phyloP scores from a whole-genome alignment of 371 early-diverging fungal genomes.

The Zancudomyces culisetae region DNA sequence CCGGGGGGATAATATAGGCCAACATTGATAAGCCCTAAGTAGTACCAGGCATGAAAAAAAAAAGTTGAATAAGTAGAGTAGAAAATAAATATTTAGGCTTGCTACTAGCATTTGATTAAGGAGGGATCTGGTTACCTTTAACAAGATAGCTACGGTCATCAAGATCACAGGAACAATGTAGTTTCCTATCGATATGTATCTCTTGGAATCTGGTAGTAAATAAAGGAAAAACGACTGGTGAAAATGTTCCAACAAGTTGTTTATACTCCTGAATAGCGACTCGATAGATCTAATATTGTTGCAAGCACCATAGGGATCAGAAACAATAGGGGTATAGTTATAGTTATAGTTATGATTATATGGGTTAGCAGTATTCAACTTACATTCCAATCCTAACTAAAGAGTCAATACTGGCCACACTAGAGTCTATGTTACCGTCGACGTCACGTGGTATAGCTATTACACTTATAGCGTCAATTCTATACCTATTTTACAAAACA shows the following conservation, averaged over 20 bases:
- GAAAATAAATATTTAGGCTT: conserved; percentile 20
- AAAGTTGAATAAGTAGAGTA: conserved; percentile 6
- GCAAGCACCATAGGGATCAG: neutral
- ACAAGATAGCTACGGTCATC: conserved; percentile 36
- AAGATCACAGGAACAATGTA: conserved; percentile 70
- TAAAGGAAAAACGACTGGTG: conserved; percentile 95
- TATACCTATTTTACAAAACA: conserved; percentile 40
- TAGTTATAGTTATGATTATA: neutral
- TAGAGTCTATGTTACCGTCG: neutral
- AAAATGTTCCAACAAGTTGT: conserved; percentile 82
- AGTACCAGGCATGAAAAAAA: conserved; percentile 7
- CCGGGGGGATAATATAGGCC: conserved; percentile 7
- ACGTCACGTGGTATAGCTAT: conserved; percentile 24
- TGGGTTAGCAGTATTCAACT: neutral
- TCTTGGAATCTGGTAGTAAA: conserved; percentile 47
- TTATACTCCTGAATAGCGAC: conserved; percentile 62
- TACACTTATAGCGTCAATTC: conserved; percentile 66
- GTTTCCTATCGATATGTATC: conserved; percentile 70
- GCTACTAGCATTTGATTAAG: conserved; percentile 19
- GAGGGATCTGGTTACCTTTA: conserved; percentile 17
- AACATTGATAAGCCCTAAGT: conserved; percentile 6
- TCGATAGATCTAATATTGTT: conserved; percentile 39
- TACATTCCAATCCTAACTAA: conserved; percentile 1
- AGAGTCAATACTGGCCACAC: neutral
- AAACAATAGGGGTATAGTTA: neutral